A percentile compares a stretch with the other conserved stretches of the same genome.
These are phyloP conservation scores for Claviceps lovelessii DNA, from an alignment of 2,329 filamentous ascomycete species.

Conservation along the genomic window DNA sequence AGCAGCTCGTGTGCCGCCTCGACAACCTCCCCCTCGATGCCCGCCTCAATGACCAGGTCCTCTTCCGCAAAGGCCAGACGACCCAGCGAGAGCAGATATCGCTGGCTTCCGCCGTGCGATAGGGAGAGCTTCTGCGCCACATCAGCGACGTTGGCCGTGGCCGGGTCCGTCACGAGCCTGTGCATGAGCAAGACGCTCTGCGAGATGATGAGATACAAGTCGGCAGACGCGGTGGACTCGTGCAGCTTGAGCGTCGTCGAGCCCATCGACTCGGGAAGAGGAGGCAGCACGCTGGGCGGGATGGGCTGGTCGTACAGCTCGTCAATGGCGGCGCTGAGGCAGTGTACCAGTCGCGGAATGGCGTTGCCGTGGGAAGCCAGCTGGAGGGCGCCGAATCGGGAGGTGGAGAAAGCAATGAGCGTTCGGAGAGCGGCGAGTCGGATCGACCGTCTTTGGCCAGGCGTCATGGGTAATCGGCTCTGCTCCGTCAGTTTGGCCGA, in stretches of 20 bases:
- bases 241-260: slow-evolving; percentile 3
- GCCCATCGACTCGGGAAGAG: slow-evolving; percentile 6
- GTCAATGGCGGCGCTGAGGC: slow-evolving; percentile 51
- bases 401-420: slow-evolving; percentile 45
- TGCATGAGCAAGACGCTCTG: slow-evolving; percentile 37
- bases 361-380: slow-evolving; percentile 55
- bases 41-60: slow-evolving; percentile 59
- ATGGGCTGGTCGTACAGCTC: slow-evolving; percentile 50
- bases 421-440: slow-evolving; percentile 36
- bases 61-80: slow-evolving; percentile 74
- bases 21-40: slow-evolving; percentile 62
- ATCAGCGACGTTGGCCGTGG: slow-evolving; percentile 35
- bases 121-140: slow-evolving; percentile 57
- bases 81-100: slow-evolving; percentile 68
- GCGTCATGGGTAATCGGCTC: slow-evolving; percentile 25
- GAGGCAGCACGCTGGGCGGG: slow-evolving; percentile 24
- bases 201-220: slow-evolving; percentile 32
- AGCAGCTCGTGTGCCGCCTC: slow-evolving; percentile 72
- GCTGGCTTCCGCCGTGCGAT: slow-evolving; percentile 60
- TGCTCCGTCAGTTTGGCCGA: slow-evolving; percentile 47
- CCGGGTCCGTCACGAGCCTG: slow-evolving; percentile 33
- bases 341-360: slow-evolving; percentile 60
- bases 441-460: slow-evolving; percentile 27
- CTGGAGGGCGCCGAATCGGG: slow-evolving; percentile 47
- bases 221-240: slow-evolving; percentile 11